A percentile compares a stretch with the other conserved stretches of the same genome.
phyloP scores from a whole-genome alignment of 2,329 filamentous ascomycete genomes.

The Fusarium tricinctum region DNA sequence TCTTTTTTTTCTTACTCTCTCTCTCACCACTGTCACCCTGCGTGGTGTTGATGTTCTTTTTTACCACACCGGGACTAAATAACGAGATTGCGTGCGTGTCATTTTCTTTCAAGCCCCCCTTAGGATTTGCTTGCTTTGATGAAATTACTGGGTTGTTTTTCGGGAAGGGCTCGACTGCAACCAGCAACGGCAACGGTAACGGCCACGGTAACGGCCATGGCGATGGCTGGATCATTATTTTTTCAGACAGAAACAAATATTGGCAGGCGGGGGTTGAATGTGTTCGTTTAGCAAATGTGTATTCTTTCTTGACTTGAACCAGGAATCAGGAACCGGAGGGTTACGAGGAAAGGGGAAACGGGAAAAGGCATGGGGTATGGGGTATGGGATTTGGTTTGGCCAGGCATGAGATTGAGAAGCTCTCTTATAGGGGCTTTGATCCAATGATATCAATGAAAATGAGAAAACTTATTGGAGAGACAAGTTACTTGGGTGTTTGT shows the following conservation, averaged over 20 bases:
- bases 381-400: constrained; percentile 39
- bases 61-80: constrained; percentile 38
- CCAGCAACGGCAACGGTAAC: constrained; percentile 30
- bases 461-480: constrained; percentile 43
- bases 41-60: constrained; percentile 29
- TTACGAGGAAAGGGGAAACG: constrained; percentile 26
- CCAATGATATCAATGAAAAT: constrained; percentile 48
- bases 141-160: constrained; percentile 48
- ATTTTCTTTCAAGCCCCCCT: constrained; percentile 36
- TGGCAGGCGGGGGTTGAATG: constrained; percentile 43
- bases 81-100: constrained; percentile 47
- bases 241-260: constrained; percentile 35
- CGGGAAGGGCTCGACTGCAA: constrained; percentile 43
- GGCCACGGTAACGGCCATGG: constrained; percentile 40
- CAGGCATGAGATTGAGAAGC: constrained; percentile 47
- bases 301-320: constrained; percentile 47
- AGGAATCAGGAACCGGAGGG: constrained; percentile 2
- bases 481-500: neutral
- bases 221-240: constrained; percentile 47
- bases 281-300: constrained; percentile 48
- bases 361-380: constrained; percentile 37
- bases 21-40: constrained; percentile 42
- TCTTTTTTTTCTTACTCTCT: constrained; percentile 44
- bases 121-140: constrained; percentile 48
- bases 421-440: constrained; percentile 42